A percentile compares a stretch with the other conserved stretches of the same genome.
Conservation (phyloP, 2,329 filamentous ascomycete genomes). For the Colletotrichum tanaceti region DNA sequence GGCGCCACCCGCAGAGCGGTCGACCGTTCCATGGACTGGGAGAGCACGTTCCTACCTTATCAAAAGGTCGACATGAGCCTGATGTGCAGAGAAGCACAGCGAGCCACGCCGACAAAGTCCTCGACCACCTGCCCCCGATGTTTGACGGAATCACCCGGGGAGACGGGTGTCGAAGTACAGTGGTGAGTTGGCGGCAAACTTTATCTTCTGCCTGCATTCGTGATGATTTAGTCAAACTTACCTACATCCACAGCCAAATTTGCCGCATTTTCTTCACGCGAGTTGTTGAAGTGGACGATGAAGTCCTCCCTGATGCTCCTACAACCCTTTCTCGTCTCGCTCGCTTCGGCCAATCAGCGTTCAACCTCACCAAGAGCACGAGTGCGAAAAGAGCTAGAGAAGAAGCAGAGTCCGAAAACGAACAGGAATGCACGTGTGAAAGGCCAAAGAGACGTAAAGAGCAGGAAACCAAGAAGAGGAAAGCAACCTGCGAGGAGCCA, state of each 20-base stretch:
- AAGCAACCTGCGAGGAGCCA: not conserved
- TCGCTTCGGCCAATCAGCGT: not conserved
- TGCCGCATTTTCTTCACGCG: constrained; percentile 8
- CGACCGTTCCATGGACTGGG: not conserved
- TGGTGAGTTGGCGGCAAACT: not conserved
- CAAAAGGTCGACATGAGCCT: constrained; percentile 6
- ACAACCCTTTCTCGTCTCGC: not conserved
- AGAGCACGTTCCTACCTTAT: not conserved
- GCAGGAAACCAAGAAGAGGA: not conserved
- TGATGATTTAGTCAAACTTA: not conserved
- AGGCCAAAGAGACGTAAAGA: not conserved
- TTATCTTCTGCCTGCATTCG: no score
- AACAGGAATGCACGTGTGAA: not conserved
- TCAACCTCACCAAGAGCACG: not conserved
- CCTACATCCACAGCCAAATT: not conserved
- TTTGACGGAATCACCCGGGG: not conserved
- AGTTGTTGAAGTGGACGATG: not conserved
- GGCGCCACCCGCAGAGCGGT: not conserved
- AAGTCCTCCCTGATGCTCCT: not conserved
- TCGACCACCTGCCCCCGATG: constrained; percentile 1
- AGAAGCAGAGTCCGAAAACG: not conserved
- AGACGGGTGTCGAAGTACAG: not conserved
- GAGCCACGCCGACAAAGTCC: not conserved
- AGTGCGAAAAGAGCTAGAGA: not conserved
- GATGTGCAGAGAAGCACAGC: not conserved